A percentile compares a stretch with the other conserved stretches of the same genome.
phyloP scores from a whole-genome alignment of 352 stramenopile species.

The Phytophthora melonis region DNA sequence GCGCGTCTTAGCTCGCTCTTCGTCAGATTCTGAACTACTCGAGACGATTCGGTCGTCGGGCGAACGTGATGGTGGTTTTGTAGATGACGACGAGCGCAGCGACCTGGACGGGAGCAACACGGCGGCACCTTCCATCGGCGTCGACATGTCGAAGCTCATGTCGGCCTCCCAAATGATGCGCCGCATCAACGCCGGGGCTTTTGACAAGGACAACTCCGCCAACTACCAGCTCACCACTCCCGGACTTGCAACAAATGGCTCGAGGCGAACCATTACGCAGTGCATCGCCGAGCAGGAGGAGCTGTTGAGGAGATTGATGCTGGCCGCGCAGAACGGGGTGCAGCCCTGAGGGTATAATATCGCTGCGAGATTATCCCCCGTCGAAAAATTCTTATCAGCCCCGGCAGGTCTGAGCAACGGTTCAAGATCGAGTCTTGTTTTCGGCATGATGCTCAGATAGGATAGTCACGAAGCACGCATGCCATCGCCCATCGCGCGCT shows the following conservation, averaged over 20 bases:
- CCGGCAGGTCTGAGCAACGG: neutral
- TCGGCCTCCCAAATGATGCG: constrained; percentile 39
- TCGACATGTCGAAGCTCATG: constrained; percentile 42
- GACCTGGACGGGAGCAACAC: constrained; percentile 17
- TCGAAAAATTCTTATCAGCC: neutral
- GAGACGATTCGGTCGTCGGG: constrained; percentile 39
- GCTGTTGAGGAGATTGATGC: constrained; percentile 37
- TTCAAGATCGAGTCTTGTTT: constrained; percentile 19
- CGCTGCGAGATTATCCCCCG: neutral
- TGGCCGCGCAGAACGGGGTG: constrained; percentile 29
- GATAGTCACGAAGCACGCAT: constrained; percentile 30
- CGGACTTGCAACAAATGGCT: neutral
- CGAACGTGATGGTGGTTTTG: constrained; percentile 29
- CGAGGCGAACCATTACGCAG: constrained; percentile 35
- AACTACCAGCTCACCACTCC: constrained; percentile 8
- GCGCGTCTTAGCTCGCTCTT: constrained; percentile 18
- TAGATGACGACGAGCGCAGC: constrained; percentile 26
- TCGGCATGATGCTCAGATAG: constrained; percentile 3
- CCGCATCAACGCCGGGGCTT: constrained; percentile 29
- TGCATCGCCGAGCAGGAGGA: constrained; percentile 48
- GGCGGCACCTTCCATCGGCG: constrained; percentile 10
- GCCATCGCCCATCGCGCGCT: constrained; percentile 3
- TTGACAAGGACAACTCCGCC: constrained; percentile 15
- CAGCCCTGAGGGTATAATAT: constrained; percentile 9
- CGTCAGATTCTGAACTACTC: constrained; percentile 41